Evolutionary conservation across 306 rosid species (phyloP), one percentile per base, ranked within the genome.

Genomic region (Dryas alaskensis): DNA sequence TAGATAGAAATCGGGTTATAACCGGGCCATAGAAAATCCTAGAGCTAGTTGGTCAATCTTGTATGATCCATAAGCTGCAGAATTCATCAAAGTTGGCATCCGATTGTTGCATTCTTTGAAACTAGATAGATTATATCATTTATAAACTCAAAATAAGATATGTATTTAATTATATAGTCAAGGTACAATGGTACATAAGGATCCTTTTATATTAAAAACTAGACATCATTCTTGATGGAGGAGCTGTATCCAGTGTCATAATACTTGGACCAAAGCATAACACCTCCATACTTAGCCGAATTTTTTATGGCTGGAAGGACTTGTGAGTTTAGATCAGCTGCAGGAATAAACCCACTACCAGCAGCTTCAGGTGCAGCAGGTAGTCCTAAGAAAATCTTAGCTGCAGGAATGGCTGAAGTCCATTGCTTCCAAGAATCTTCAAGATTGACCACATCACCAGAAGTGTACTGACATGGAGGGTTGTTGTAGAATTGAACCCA

Each of bases 401-500:
- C 53, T 4, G 81, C 90, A 1, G 76, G 78, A 61, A 72, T 71
- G 66, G 66, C 77, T 1, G 77, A 4, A 8, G 82, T 78, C 93
- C 97, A 92, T 17, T 82, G 89, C 8, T 77, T 86, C 93, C 90
- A 92, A 0, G 93, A 55, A 6, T 8, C 78, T 4, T 79, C 10
- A 7, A 92, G 86, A 31, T 76, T 82, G 61, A 75, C 19, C 13
- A 52, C 59, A 60, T 85, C 79, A 0, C 84, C 85, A n/a, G 54
- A 17, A 44, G 57, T 62, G 25, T 80, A 92, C 2, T 83, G 86
- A 63, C 97, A 89, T 0, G 14, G 68, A 50, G 82, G 75, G 60
- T 90, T 90, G 84, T 90, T 90, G 76, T 86, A 90, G 79, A 90
- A 90, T 73, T 90, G 97, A 45, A 90, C 92, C 92, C 87, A 83